Evolutionary conservation across 768 basidiomycete species (phyloP), one percentile per base, ranked within the genome.

Genomic region (Pisolithus orientalis): DNA sequence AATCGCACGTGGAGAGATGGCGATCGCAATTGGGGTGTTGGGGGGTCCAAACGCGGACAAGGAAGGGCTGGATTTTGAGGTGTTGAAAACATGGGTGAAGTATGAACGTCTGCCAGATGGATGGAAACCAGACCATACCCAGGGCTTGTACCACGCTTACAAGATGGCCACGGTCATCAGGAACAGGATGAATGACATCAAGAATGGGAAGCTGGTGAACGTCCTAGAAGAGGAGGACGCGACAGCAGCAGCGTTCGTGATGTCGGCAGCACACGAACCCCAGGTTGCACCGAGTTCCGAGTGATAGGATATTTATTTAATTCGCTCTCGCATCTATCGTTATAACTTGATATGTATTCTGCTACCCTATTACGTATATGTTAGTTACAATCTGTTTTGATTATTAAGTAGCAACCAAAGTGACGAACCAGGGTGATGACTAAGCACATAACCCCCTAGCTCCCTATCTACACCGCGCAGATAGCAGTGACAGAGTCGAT

Each of bases 1-100:
- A 66, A 76, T 85, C 50, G 84, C 84, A 2, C 74, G 83, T 3
- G 84, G 83, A 16, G 84, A 87, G 66, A 81, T 85, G 73, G 80
- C 77, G 0, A 78, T 85, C 47, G 78, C 84, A 7, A 68, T 84
- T 13, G 82, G 80, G 1, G 71, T 85, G 6, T 39, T 67, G 2
- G 66, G 69, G 11, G 68, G 67, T 6, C 67, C 62, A n/a, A 67
- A 67, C 8, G 68, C 66, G 5, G 60, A 50, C 2, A 72, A 70
- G 32, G 61, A 69, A 0, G 80, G 80, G 0, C 60, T 79, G 5
- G 75, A 76, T 0, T 60, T 75, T 34, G 72, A 77, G 32, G 73
- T 75, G 64, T 59, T 83, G 25, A 63, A 70, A 16, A 60, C 63
- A 5, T 85, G 82, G 82, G 69, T 83, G 27, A 58, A 63, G 9